Conservation (phyloP, 2,329 filamentous ascomycete species). For the Fusarium stilboides region DNA sequence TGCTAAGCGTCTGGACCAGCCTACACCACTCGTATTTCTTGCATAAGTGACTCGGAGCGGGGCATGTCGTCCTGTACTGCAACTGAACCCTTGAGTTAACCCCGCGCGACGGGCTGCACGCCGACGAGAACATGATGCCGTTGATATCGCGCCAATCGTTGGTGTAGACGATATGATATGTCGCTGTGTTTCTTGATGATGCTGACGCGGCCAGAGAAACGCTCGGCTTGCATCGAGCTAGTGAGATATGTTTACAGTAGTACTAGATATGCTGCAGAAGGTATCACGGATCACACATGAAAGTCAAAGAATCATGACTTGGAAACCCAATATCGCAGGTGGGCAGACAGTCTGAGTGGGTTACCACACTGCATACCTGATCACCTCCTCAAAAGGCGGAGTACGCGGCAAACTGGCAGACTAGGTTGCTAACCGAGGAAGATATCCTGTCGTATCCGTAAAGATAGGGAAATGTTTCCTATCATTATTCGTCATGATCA, state of each 20-base stretch:
- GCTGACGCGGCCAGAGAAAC: slow-evolving; percentile 40
- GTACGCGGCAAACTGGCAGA: background rate
- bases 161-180: slow-evolving; percentile 23
- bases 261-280: background rate
- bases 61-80: slow-evolving; percentile 13
- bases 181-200: slow-evolving; percentile 12
- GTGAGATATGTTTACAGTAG: background rate
- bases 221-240: slow-evolving; percentile 8
- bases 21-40: slow-evolving; percentile 45
- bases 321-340: slow-evolving; percentile 4
- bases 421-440: slow-evolving; percentile 5
- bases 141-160: slow-evolving; percentile 32
- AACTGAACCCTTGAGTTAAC: slow-evolving; percentile 34
- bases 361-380: background rate
- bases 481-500: slow-evolving; percentile 14
- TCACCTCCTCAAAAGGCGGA: slow-evolving; percentile 1
- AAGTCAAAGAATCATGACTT: slow-evolving; percentile 15
- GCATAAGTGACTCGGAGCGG: slow-evolving; percentile 20
- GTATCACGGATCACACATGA: slow-evolving; percentile 22
- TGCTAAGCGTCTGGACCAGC: slow-evolving; percentile 32
- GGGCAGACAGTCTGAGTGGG: background rate
- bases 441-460: slow-evolving; percentile 6
- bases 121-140: slow-evolving; percentile 45
- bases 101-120: slow-evolving; percentile 30
- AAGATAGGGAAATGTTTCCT: slow-evolving; percentile 17